These are phyloP conservation scores for Brettanomyces custersianus DNA, from an alignment of 805 yeast genomes.

Conservation along the genomic window DNA sequence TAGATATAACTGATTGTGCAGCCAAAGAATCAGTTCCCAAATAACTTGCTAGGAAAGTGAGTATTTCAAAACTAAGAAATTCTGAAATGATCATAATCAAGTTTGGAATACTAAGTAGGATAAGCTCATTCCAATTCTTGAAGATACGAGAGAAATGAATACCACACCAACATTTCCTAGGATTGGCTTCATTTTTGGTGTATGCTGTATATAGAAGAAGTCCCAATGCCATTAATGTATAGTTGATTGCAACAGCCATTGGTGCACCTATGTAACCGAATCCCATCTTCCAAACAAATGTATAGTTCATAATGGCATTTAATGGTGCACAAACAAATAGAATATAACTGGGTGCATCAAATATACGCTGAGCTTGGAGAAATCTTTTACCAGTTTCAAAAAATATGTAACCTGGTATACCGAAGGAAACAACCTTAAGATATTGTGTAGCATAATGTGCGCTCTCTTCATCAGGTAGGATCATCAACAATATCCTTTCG, in stretches of 20 bases:
- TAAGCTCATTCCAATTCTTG: conserved; percentile 55
- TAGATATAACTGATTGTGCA: conserved; percentile 65
- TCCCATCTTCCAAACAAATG: conserved; percentile 61
- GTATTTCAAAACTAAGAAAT: conserved; percentile 69
- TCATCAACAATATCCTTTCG: conserved; percentile 32
- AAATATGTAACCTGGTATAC: conserved; percentile 61
- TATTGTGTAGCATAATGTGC: conserved; percentile 50
- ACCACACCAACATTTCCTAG: conserved; percentile 29
- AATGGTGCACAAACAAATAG: conserved; percentile 65
- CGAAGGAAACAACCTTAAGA: conserved; percentile 45
- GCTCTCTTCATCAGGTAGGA: conserved; percentile 36
- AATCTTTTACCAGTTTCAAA: conserved; percentile 67
- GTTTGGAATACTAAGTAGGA: conserved; percentile 61
- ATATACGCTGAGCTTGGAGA: conserved; percentile 69
- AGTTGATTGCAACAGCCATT: conserved; percentile 59
- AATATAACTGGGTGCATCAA: conserved; percentile 72
- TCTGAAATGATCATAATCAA: conserved; percentile 71
- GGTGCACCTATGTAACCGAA: conserved; percentile 74
- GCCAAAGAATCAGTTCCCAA: conserved; percentile 57
- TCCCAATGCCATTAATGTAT: conserved; percentile 60
- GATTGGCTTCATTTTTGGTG: conserved; percentile 31
- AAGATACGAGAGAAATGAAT: conserved; percentile 28
- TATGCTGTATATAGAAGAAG: conserved; percentile 39
- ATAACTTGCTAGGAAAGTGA: conserved; percentile 60
- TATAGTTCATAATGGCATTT: conserved; percentile 57